Conservation (phyloP, 176 grass and related monocot species). For the Aechmea fasciata region DNA sequence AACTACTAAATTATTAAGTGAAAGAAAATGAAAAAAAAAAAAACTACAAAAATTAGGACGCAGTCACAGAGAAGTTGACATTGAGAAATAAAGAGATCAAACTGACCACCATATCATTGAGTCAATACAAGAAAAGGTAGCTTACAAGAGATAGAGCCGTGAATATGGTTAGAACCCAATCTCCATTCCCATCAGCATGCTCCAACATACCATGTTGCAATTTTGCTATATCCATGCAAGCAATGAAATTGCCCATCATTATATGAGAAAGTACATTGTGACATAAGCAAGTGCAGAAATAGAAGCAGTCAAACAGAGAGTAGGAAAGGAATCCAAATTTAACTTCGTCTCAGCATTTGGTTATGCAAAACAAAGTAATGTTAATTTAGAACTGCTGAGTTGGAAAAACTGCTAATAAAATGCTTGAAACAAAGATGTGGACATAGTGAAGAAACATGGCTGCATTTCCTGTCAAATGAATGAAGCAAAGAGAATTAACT, state of each 20-base stretch:
- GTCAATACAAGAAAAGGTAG: slow-evolving; percentile 15
- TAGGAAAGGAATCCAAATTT: too few relatives aligned
- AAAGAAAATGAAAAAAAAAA: background rate
- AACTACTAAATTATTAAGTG: background rate
- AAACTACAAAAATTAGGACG: background rate
- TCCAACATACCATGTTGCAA: slow-evolving; percentile 68
- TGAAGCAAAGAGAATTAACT: background rate
- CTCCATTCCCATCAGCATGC: slow-evolving; percentile 96
- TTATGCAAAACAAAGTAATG: too few relatives aligned
- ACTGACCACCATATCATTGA: slow-evolving; percentile 4
- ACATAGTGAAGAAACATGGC: too few relatives aligned
- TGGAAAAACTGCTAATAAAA: too few relatives aligned
- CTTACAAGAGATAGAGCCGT: slow-evolving; percentile 79
- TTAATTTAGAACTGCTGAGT: too few relatives aligned
- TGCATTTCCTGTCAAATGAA: slow-evolving; percentile 1
- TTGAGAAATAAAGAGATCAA: slow-evolving; percentile 6
- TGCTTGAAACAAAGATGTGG: too few relatives aligned
- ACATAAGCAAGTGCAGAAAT: background rate
- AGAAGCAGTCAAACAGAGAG: background rate
- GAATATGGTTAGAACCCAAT: slow-evolving; percentile 99
- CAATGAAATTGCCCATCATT: background rate
- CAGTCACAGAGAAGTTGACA: background rate
- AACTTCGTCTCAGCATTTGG: too few relatives aligned
- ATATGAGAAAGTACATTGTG: slow-evolving; percentile 10
- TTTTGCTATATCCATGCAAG: slow-evolving; percentile 50